Evolutionary conservation across 2,329 filamentous ascomycete species (phyloP).

Genomic region (Ophiostoma fasciatum): DNA sequence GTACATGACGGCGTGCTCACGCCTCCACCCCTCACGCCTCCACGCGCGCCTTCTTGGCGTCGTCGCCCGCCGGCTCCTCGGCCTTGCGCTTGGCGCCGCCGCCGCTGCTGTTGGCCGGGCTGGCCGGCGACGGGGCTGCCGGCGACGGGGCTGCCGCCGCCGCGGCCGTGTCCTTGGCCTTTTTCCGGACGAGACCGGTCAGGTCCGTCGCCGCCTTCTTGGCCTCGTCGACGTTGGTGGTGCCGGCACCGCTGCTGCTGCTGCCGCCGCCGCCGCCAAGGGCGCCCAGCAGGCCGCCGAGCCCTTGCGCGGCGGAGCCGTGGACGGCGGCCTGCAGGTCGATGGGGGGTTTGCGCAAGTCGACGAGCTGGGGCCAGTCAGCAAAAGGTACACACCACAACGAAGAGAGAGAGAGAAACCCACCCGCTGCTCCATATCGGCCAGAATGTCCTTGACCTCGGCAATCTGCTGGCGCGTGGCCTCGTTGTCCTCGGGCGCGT

Average conservation of each 20-base stretch:
- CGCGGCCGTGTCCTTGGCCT: constrained; percentile 24
- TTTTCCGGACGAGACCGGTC: constrained; percentile 58
- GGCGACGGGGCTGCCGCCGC: too few relatives aligned
- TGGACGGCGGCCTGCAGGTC: constrained; percentile 41
- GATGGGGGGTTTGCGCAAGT: constrained; percentile 50
- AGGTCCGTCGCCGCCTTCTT: constrained; percentile 62
- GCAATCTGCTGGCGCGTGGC: constrained; percentile 44
- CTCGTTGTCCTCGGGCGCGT: constrained; percentile 53
- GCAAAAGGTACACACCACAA: background rate
- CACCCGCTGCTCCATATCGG: constrained; percentile 64
- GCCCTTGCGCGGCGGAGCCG: constrained; percentile 30
- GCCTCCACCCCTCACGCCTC: constrained; percentile 1
- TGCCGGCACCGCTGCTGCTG: constrained; percentile 25
- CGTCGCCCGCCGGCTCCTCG: constrained; percentile 18
- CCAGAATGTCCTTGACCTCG: constrained; percentile 64
- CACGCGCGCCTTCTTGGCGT: constrained; percentile 20
- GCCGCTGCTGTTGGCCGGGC: constrained; percentile 13
- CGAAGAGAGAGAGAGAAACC: constrained; percentile 14
- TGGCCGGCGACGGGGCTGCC: too few relatives aligned
- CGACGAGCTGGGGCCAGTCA: constrained; percentile 37
- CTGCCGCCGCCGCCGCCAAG: constrained; percentile 27
- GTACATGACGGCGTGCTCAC: too few relatives aligned
- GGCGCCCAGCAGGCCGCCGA: constrained; percentile 48
- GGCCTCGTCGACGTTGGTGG: constrained; percentile 47
- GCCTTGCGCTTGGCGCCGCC: constrained; percentile 30